These are phyloP conservation scores for Penicillium sp. DNA, from an alignment of 2,329 filamentous ascomycete species.

Conservation along the genomic window DNA sequence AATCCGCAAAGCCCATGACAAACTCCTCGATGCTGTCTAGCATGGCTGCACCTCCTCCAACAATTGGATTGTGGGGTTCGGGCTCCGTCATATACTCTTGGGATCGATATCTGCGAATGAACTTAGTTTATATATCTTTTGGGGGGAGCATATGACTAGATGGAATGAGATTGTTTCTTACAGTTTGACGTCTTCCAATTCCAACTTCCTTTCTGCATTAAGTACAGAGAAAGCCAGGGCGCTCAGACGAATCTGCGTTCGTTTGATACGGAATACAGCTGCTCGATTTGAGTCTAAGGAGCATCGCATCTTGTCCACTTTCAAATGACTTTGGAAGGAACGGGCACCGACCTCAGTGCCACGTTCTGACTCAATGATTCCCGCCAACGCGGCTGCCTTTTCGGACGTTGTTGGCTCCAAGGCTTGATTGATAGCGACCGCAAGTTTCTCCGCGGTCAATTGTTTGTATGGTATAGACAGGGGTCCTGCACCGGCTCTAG, in stretches of 20 bases:
- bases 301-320: conserved; percentile 65
- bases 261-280: conserved; percentile 71
- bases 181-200: conserved; percentile 68
- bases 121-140: conserved; percentile 20
- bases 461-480: conserved; percentile 65
- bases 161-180: conserved; percentile 38
- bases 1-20: conserved; percentile 76
- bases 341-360: conserved; percentile 62
- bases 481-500: conserved; percentile 68
- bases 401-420: conserved; percentile 57
- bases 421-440: conserved; percentile 59
- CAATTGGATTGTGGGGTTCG: conserved; percentile 74
- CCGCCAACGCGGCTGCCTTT: conserved; percentile 57
- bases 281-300: conserved; percentile 62
- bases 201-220: conserved; percentile 5
- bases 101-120: conserved; percentile 44
- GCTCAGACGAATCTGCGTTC: conserved; percentile 64
- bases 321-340: conserved; percentile 66
- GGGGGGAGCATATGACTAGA: conserved; percentile 15
- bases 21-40: conserved; percentile 80
- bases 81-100: conserved; percentile 72
- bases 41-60: conserved; percentile 70
- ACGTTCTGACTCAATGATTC: conserved; percentile 48
- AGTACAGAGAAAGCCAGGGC: conserved; percentile 52
- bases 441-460: conserved; percentile 63